Conservation (phyloP, 2,329 filamentous ascomycete species). For the Rachicladosporium sp. region DNA sequence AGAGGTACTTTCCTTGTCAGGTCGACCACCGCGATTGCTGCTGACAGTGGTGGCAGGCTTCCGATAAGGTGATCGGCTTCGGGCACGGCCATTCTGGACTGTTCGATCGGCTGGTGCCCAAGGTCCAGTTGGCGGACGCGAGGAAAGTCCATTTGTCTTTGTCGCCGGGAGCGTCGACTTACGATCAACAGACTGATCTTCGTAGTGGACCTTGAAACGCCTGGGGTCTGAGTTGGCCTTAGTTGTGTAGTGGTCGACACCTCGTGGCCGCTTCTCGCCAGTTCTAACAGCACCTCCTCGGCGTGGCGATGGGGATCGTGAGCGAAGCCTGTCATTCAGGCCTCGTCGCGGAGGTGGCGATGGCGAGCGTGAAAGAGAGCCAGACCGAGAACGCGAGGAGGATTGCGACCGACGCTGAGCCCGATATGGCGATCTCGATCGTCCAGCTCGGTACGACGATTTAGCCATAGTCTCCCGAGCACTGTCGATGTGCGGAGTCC, state of each 20-base stretch:
- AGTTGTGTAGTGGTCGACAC: slow-evolving; percentile 45
- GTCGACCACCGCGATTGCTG: too few relatives aligned
- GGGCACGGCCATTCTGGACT: too few relatives aligned
- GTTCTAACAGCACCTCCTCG: slow-evolving; percentile 7
- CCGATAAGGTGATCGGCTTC: too few relatives aligned
- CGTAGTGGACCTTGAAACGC: slow-evolving; percentile 50
- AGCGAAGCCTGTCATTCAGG: slow-evolving; percentile 5
- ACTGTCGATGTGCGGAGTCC: slow-evolving; percentile 12
- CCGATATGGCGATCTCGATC: slow-evolving; percentile 40
- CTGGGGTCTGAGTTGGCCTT: slow-evolving; percentile 44
- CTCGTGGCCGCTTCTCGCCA: slow-evolving; percentile 54
- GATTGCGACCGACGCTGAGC: slow-evolving; percentile 26
- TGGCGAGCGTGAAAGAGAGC: slow-evolving; percentile 19
- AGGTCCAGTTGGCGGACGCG: too few relatives aligned
- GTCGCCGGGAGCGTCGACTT: background rate
- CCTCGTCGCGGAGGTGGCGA: slow-evolving; percentile 23
- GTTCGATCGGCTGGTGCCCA: too few relatives aligned
- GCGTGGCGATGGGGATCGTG: slow-evolving; percentile 10
- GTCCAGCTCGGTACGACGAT: slow-evolving; percentile 21
- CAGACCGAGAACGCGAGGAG: slow-evolving; percentile 44
- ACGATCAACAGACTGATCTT: slow-evolving; percentile 33
- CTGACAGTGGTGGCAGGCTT: too few relatives aligned
- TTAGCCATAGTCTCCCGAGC: slow-evolving; percentile 16
- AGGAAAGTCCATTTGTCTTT: too few relatives aligned
- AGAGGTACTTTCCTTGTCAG: too few relatives aligned